Evolutionary conservation across 345 rosid species (phyloP), one percentile per base, ranked within the genome.

Genomic region (Lumnitzera littorea): DNA sequence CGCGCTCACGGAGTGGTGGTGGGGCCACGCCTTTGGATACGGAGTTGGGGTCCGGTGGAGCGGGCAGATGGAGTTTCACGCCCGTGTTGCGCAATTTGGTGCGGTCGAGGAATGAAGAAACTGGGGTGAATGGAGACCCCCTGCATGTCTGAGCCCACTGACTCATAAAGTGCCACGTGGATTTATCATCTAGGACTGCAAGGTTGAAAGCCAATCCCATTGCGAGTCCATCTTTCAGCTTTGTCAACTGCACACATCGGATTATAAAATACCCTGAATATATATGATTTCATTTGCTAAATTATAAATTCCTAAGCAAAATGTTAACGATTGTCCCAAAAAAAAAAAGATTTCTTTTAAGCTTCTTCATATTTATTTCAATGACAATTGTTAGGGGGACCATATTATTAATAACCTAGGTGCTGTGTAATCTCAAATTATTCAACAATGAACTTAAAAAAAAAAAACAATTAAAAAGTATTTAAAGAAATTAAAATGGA

Each of bases 121-220:
- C 61, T 0, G 95, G 62, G 53, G 72, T 60, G 11, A 84, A 56
- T 9, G 74, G 51, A 46, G 79, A 41, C 24, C 97, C 91, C 9
- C 60, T 62, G 63, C 96, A 86, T 47, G 74, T 51, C 67, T 83
- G 73, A 23, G 99, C 95, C 99, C 99, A 94, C 6, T 96, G 72
- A 63, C 83, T 83, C 96, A 94, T 79, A 79, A 94, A 94, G 53
- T 94, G 99, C 99, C 99, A 94, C 50, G 99, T 94, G 60, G 96
- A 75, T 20, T 82, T 83, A 0, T 96, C 99, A 55, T 94, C 99
- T 0, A 94, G 63, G 65, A 94, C 75, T 5, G 97, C 97, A 73
- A 90, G 99, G 64, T 94, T 94, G 68, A 94, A 90, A 60, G 99
- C 96, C 65, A 82, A 75, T 16, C 99, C 99, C 51, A 94, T 74